Conservation (phyloP, 495 filamentous ascomycete species). For the Lichenothelia convexa region DNA sequence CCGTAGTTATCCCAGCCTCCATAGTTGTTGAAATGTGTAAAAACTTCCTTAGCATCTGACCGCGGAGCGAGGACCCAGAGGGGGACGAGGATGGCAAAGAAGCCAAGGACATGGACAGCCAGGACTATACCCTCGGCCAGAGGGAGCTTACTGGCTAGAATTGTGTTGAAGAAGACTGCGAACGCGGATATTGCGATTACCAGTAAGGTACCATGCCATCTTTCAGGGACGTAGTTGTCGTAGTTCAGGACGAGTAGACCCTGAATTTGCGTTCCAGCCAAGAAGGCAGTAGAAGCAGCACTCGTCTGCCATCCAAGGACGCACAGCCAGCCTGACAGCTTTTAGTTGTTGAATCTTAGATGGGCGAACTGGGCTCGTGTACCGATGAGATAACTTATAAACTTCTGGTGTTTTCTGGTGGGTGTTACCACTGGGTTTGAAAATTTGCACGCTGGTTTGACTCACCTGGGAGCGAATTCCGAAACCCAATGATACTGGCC, state of each 20-base stretch:
- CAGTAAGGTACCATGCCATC: conserved; percentile 24
- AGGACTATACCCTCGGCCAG: conserved; percentile 11
- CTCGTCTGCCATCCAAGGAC: conserved; percentile 8
- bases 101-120: conserved; percentile 8
- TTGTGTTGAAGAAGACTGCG: conserved; percentile 7
- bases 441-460: too few relatives aligned
- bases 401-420: conserved; percentile 3
- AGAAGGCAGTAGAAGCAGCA: conserved; percentile 15
- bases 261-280: conserved; percentile 24
- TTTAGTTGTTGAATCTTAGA: too few relatives aligned
- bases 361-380: neutral
- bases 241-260: conserved; percentile 21
- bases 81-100: conserved; percentile 31
- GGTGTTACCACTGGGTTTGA: too few relatives aligned
- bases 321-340: conserved; percentile 6
- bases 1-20: conserved; percentile 16
- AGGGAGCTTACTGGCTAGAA: conserved; percentile 9
- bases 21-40: conserved; percentile 9
- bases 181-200: conserved; percentile 4
- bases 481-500: conserved; percentile 12
- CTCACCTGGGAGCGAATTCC: conserved; percentile 6
- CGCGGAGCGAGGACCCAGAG: conserved; percentile 21
- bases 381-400: conserved; percentile 6
- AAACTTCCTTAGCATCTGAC: conserved; percentile 13
- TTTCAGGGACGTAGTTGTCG: conserved; percentile 20